Conservation (phyloP, 345 rosid species). For the Lenwebbia sp. region DNA sequence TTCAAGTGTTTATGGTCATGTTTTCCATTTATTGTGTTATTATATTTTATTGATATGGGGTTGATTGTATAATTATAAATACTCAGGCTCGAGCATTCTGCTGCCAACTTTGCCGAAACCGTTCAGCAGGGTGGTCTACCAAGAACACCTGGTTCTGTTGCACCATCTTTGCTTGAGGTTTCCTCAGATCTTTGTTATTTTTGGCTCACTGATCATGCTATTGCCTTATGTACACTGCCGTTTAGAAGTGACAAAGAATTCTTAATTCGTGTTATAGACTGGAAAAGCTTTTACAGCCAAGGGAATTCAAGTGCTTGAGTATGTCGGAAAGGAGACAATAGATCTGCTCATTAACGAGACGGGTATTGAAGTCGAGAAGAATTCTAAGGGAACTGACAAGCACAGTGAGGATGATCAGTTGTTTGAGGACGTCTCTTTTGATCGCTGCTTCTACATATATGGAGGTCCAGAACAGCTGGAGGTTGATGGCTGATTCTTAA, state of each 20-base stretch:
- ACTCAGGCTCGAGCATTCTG: conserved; percentile 72
- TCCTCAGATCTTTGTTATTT: background rate
- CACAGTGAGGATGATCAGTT: conserved; percentile 55
- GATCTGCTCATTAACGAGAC: conserved; percentile 85
- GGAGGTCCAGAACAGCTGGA: conserved; percentile 99
- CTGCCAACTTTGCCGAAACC: conserved; percentile 47
- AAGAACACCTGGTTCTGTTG: conserved; percentile 50
- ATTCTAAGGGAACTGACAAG: conserved; percentile 20
- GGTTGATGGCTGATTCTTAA: conserved; percentile 31
- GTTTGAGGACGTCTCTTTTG: conserved; percentile 84
- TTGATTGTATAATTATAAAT: background rate
- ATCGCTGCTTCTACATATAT: conserved; percentile 96
- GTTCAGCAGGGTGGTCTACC: conserved; percentile 62
- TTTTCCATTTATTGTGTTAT: background rate
- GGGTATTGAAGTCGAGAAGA: conserved; percentile 64
- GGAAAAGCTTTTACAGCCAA: conserved; percentile 89
- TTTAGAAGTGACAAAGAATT: background rate
- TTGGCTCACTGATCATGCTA: background rate
- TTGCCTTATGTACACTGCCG: background rate
- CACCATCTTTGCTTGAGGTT: conserved; percentile 90
- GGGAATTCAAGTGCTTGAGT: conserved; percentile 97
- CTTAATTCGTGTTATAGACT: conserved; percentile 22
- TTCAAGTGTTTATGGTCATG: background rate
- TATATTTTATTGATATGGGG: background rate
- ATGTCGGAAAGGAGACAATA: conserved; percentile 90